Conservation (phyloP, 2,329 filamentous ascomycete genomes). For the Scortechinia acanthostroma region DNA sequence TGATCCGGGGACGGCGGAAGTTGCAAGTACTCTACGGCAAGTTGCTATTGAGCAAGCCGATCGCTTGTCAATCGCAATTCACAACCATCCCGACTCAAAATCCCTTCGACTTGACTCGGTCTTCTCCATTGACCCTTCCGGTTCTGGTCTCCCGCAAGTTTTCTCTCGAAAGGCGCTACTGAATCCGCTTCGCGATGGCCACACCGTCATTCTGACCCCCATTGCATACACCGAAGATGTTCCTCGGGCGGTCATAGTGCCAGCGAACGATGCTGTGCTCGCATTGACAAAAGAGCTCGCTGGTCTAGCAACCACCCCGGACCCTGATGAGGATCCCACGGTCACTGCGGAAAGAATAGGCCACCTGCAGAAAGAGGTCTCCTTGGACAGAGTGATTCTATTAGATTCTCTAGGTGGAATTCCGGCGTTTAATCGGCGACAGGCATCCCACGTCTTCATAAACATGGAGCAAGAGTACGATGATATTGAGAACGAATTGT, state of each 20-base stretch:
- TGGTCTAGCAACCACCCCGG: slow-evolving; percentile 36
- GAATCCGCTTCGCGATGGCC: slow-evolving; percentile 57
- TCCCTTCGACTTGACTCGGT: slow-evolving; percentile 61
- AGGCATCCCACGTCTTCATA: slow-evolving; percentile 75
- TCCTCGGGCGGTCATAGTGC: slow-evolving; percentile 25
- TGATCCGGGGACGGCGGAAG: slow-evolving; percentile 45
- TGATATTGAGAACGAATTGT: slow-evolving; percentile 56
- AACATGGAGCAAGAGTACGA: slow-evolving; percentile 88
- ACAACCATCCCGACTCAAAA: slow-evolving; percentile 59
- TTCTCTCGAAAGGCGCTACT: slow-evolving; percentile 47
- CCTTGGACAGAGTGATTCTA: slow-evolving; percentile 79
- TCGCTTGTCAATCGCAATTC: slow-evolving; percentile 69
- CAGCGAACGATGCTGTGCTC: slow-evolving; percentile 59
- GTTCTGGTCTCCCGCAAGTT: slow-evolving; percentile 11
- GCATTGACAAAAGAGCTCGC: slow-evolving; percentile 72
- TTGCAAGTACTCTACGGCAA: slow-evolving; percentile 26
- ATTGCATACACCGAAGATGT: slow-evolving; percentile 32
- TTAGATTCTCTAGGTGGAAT: slow-evolving; percentile 82
- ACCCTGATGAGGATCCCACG: slow-evolving; percentile 30
- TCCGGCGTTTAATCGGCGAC: slow-evolving; percentile 52
- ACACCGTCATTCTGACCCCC: slow-evolving; percentile 63
- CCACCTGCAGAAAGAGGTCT: slow-evolving; percentile 40
- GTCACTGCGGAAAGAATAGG: slow-evolving; percentile 24
- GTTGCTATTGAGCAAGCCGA: slow-evolving; percentile 56
- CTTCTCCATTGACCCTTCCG: slow-evolving; percentile 26